A percentile compares a stretch with the other conserved stretches of the same genome.
Evolutionary conservation across 495 filamentous ascomycete species (phyloP).

Genomic region (Platismatia glauca): DNA sequence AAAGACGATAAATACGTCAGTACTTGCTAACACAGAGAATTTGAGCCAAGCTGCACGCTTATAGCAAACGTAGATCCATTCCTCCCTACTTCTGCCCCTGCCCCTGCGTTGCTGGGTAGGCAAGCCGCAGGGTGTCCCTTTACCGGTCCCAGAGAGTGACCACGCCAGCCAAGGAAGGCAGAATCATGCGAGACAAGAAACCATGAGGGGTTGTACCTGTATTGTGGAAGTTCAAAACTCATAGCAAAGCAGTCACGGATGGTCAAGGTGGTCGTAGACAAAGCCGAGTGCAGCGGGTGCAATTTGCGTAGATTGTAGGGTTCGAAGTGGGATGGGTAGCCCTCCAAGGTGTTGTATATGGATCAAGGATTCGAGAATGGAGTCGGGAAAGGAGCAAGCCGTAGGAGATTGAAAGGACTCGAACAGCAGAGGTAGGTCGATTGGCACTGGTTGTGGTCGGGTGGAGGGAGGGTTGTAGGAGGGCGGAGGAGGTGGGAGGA

Average conservation of each 20-base stretch:
- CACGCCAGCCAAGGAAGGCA: too few relatives aligned
- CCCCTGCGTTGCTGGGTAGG: not conserved
- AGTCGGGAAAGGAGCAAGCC: not conserved
- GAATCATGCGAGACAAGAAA: not conserved
- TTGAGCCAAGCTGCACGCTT: slow-evolving; percentile 4
- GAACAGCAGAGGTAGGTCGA: too few relatives aligned
- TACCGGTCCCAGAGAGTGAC: not conserved
- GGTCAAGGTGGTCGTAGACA: not conserved
- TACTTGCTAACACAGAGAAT: not conserved
- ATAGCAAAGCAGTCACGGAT: slow-evolving; percentile 32
- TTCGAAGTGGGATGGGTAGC: not conserved
- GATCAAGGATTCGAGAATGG: not conserved
- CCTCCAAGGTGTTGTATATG: not conserved
- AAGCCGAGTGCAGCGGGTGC: not conserved
- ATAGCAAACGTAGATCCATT: slow-evolving; percentile 1
- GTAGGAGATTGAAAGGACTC: too few relatives aligned
- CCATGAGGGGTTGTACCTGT: slow-evolving; percentile 49
- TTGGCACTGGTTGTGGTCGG: not conserved
- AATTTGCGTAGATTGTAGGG: not conserved
- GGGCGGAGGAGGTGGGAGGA: not conserved
- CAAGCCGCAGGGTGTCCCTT: not conserved
- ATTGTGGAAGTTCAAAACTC: slow-evolving; percentile 66
- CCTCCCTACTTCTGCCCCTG: not conserved
- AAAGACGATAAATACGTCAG: slow-evolving; percentile 13
- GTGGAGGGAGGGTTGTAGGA: not conserved